Evolutionary conservation across 1,139 yeast genomes (phyloP).

Genomic region (Suhomyces bolitotheri): DNA sequence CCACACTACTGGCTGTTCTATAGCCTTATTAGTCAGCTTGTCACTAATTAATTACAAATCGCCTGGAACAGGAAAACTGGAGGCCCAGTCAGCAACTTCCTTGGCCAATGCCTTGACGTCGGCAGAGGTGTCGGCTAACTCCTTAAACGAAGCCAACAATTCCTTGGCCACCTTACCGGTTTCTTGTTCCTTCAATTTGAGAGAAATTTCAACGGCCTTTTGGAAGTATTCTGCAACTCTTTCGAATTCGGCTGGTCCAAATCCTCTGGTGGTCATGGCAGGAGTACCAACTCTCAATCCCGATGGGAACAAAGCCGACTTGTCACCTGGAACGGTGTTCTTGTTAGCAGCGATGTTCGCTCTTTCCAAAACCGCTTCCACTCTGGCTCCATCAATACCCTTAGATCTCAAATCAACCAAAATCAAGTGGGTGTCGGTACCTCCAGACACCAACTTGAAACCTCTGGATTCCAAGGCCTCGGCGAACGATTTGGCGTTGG

Average conservation of each 20-base stretch:
- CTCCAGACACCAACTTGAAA: conserved; percentile 81
- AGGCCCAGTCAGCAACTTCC: conserved; percentile 68
- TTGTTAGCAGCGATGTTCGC: conserved; percentile 93
- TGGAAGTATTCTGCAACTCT: conserved; percentile 78
- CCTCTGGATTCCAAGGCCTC: conserved; percentile 65
- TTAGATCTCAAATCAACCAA: conserved; percentile 81
- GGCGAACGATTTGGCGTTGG: conserved; percentile 79
- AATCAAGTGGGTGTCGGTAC: conserved; percentile 93
- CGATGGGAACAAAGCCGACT: conserved; percentile 91
- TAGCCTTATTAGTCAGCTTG: not conserved
- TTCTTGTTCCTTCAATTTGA: conserved; percentile 59
- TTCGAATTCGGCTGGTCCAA: conserved; percentile 73
- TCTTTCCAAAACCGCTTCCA: conserved; percentile 86
- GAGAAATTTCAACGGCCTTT: conserved; percentile 69
- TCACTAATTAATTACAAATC: conserved; percentile 45
- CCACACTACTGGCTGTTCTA: not conserved
- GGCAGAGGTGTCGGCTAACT: conserved; percentile 57
- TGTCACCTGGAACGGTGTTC: conserved; percentile 95
- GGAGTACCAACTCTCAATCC: conserved; percentile 98
- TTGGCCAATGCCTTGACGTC: conserved; percentile 60
- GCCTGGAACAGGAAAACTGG: conserved; percentile 77
- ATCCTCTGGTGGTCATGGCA: conserved; percentile 97
- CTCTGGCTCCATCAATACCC: conserved; percentile 93
- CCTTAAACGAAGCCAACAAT: conserved; percentile 62
- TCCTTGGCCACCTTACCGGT: conserved; percentile 62